A percentile compares a stretch with the other conserved stretches of the same genome.
These are phyloP conservation scores for Tetrapisispora arboricola DNA, from an alignment of 805 yeast genomes.

Conservation along the genomic window DNA sequence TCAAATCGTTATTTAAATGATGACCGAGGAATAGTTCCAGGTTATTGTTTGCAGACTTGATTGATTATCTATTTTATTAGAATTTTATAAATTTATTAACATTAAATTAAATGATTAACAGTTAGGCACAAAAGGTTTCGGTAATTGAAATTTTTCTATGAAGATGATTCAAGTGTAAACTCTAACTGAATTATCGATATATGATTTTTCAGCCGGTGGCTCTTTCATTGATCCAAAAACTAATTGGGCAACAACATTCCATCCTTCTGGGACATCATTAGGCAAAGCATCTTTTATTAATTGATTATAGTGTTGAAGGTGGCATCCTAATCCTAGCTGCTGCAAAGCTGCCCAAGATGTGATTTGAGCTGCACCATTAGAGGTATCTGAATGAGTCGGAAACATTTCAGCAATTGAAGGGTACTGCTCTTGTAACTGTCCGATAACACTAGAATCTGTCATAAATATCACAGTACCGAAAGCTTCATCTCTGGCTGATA, in stretches of 20 bases:
- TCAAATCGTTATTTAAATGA: slow-evolving; percentile 27
- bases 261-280: slow-evolving; percentile 31
- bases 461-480: slow-evolving; percentile 42
- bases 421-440: slow-evolving; percentile 33
- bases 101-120: background rate
- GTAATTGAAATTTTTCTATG: background rate
- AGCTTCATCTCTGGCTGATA: slow-evolving; percentile 36
- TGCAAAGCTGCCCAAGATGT: slow-evolving; percentile 40
- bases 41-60: slow-evolving; percentile 23
- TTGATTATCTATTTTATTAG: background rate
- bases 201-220: slow-evolving; percentile 32
- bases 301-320: slow-evolving; percentile 44
- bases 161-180: slow-evolving; percentile 16
- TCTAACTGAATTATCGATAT: slow-evolving; percentile 34
- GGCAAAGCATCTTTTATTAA: slow-evolving; percentile 33
- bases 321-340: slow-evolving; percentile 38
- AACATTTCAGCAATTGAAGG: slow-evolving; percentile 35
- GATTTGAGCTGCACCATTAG: slow-evolving; percentile 42
- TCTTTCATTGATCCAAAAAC: slow-evolving; percentile 39
- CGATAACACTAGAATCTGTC: slow-evolving; percentile 34
- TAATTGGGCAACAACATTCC: slow-evolving; percentile 41
- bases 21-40: slow-evolving; percentile 34
- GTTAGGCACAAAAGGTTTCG: too few relatives aligned
- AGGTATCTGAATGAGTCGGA: slow-evolving; percentile 39
- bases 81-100: background rate